Conservation (phyloP, 1,284 basidiomycete genomes). For the Tilletia horrida region DNA sequence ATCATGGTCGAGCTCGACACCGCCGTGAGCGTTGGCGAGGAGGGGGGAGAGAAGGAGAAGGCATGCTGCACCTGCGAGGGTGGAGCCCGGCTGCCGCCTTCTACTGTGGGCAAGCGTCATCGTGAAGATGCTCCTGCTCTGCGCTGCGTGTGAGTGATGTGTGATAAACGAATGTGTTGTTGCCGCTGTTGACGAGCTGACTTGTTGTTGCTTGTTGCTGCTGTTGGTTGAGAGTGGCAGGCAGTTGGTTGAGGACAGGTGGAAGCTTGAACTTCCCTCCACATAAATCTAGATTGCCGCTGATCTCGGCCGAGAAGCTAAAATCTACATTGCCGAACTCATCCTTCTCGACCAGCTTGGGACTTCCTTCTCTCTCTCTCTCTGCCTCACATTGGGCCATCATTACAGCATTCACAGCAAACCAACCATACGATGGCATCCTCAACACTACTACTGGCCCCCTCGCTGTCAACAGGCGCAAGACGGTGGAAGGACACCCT, state of each 20-base stretch:
- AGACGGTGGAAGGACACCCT: too few species aligned
- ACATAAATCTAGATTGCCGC: too few species aligned
- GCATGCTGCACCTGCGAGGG: neutral
- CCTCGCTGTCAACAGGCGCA: too few species aligned
- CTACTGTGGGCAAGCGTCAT: neutral
- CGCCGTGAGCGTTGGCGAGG: neutral
- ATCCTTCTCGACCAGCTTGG: too few species aligned
- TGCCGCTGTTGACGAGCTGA: neutral
- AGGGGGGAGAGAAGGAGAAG: neutral
- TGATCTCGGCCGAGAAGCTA: too few species aligned
- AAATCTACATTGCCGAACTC: too few species aligned
- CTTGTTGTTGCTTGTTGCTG: too few species aligned
- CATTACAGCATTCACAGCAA: too few species aligned
- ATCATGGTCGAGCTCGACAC: constrained; percentile 15
- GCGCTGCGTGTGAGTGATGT: neutral
- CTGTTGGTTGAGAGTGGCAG: neutral
- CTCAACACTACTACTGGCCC: too few species aligned
- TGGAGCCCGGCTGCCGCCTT: neutral
- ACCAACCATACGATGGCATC: too few species aligned
- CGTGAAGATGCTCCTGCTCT: neutral
- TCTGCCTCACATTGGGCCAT: too few species aligned
- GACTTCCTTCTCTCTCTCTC: too few species aligned
- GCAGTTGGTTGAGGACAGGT: neutral
- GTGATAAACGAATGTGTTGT: constrained; percentile 1
- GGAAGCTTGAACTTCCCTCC: neutral